Conservation (phyloP, 306 rosid species). For the Dryas octopetala region DNA sequence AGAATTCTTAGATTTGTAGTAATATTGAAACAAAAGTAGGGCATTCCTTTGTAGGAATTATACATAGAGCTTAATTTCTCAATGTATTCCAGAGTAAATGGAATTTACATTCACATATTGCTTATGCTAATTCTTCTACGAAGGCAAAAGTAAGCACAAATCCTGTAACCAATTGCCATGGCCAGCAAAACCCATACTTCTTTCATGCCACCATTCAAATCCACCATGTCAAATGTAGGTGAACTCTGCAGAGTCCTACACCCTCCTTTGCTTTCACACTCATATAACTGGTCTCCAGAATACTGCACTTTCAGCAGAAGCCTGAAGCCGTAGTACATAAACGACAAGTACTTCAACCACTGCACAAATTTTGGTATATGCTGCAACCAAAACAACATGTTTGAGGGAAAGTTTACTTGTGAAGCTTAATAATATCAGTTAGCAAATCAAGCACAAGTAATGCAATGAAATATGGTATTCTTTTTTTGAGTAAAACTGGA, state of each 20-base stretch:
- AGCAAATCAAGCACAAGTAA: neutral
- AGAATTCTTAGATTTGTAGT: no score
- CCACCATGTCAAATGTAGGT: constrained; percentile 67
- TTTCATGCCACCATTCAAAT: constrained; percentile 67
- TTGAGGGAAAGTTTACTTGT: no score
- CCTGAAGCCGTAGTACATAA: constrained; percentile 87
- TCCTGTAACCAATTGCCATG: constrained; percentile 67
- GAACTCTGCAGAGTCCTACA: constrained; percentile 75
- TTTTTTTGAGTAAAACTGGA: neutral
- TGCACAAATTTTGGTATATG: constrained; percentile 83
- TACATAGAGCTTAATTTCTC: neutral
- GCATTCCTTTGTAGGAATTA: neutral
- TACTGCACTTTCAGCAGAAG: constrained; percentile 86
- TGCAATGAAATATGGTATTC: neutral
- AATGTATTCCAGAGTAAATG: neutral
- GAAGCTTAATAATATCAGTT: no score
- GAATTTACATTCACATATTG: constrained; percentile 32
- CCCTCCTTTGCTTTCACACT: constrained; percentile 69
- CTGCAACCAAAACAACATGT: constrained; percentile 44
- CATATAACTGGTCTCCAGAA: constrained; percentile 73
- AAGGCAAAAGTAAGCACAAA: constrained; percentile 71
- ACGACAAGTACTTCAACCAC: constrained; percentile 87
- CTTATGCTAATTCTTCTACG: constrained; percentile 49
- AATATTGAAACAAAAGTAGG: no score
- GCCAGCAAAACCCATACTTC: constrained; percentile 77